Base-by-base conservation (phyloP, 495 filamentous ascomycete species). In the Trichoderma asperelloides region DNA sequence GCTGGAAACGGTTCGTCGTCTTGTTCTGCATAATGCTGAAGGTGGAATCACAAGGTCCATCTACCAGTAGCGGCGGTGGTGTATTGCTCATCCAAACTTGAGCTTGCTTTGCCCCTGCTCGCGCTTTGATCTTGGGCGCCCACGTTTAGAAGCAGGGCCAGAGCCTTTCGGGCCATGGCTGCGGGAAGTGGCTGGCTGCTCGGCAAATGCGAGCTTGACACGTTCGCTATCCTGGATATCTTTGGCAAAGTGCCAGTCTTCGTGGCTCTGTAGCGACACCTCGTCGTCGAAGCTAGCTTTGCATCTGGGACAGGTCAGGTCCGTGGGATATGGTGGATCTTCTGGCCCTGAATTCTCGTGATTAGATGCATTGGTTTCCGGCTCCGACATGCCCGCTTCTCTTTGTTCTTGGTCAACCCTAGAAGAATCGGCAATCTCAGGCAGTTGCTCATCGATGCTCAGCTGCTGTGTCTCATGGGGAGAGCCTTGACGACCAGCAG, bases 241-340 rank as follows among this genome's bases (percentile, higher is more conserved):
- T 79, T 90, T 92, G 49, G 95, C 95, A 76, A 97, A 91, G 79
- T 98, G 95, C 91, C 93, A 98, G 74, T 98, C 95, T 49, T 91
- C 82, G 73, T 98, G 95, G 78, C 90, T 92, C 65, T 86, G 83
- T 72, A 87, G 80, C 41, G 86, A 83, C 69, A 79, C 72, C n/a
- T 78, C 74, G 13, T 78, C 78, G 41, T 77, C 80, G 27, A 96
- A 72, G 40, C 75, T 69, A 69, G 81, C 79, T 64, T 81, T 81
- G 78, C 95, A 97, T 60, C 84, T 86, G 64, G 77, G 70, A 75
- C 94, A 97, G 68, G 77, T 76, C 75, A 85, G 86, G 16, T 13
- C 21, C 23, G 62, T 33, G 9, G 21, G 9, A 11, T 63, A 7
- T 2, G 33, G 4, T 15, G 33, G 41, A 18, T 43, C 63, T 37